Conservation (phyloP, 441 rosid species). For the Pelargonium cotyledonis region DNA sequence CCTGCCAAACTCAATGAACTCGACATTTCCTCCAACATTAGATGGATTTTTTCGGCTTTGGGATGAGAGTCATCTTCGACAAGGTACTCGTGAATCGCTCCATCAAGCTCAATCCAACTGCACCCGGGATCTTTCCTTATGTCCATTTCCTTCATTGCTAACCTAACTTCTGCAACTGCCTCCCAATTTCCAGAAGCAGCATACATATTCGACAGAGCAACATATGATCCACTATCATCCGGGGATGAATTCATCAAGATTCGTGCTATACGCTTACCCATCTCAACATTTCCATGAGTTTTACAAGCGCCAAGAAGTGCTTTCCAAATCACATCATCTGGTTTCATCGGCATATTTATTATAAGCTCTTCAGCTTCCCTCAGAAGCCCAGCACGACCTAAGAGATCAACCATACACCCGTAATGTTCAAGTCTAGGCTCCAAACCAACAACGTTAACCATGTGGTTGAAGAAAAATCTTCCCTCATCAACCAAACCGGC, state of each 20-base stretch:
- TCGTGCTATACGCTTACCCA: conserved; percentile 44
- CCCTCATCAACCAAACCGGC: conserved; percentile 39
- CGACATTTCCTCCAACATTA: conserved; percentile 43
- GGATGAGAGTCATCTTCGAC: conserved; percentile 60
- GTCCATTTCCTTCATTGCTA: conserved; percentile 54
- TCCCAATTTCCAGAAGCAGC: conserved; percentile 50
- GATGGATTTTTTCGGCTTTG: conserved; percentile 34
- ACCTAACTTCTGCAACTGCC: conserved; percentile 46
- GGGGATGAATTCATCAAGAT: conserved; percentile 45
- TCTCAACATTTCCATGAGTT: conserved; percentile 39
- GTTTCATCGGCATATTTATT: conserved; percentile 36
- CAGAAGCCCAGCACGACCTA: conserved; percentile 36
- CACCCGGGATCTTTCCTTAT: conserved; percentile 63
- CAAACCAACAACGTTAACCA: conserved; percentile 32
- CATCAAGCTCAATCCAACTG: conserved; percentile 61
- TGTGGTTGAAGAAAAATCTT: conserved; percentile 29
- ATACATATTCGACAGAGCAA: conserved; percentile 54
- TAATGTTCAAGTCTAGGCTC: conserved; percentile 47
- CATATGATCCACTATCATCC: conserved; percentile 54
- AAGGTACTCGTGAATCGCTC: conserved; percentile 46
- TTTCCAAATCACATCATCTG: conserved; percentile 46
- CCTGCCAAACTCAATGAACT: conserved; percentile 31
- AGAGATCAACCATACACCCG: conserved; percentile 45
- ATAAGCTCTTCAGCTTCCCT: conserved; percentile 44
- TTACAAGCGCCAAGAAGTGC: conserved; percentile 52